phyloP scores from a whole-genome alignment of 2,329 filamentous ascomycete species.

The Penicillium digitatum region DNA sequence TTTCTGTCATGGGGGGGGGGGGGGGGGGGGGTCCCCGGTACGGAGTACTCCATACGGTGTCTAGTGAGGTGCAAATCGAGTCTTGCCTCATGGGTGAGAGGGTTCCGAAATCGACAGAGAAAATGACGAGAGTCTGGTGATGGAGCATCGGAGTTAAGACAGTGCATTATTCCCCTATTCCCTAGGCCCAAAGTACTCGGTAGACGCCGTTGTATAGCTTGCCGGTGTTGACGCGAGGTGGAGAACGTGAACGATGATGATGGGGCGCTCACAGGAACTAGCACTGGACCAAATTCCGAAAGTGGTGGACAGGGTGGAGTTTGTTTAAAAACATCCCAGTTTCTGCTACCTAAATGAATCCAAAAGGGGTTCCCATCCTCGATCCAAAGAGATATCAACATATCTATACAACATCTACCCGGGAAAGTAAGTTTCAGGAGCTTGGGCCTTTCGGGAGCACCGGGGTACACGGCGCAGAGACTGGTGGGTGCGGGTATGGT shows the following conservation, averaged over 20 bases:
- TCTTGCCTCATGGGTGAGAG: neutral
- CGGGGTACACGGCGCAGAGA: slow-evolving; percentile 5
- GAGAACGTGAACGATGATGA: neutral
- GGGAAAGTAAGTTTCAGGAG: neutral
- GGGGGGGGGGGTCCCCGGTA: slow-evolving; percentile 1
- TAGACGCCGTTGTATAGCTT: slow-evolving; percentile 6
- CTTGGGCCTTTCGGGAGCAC: slow-evolving; percentile 8
- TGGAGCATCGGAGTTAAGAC: neutral
- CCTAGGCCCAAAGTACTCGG: neutral
- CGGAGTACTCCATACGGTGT: neutral
- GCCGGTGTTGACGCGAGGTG: slow-evolving; percentile 4
- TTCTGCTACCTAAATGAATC: neutral
- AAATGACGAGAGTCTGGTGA: neutral
- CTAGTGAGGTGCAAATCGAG: neutral
- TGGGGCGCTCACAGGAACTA: neutral
- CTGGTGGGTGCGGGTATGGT: slow-evolving; percentile 3
- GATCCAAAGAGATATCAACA: no score
- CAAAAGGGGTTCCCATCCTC: no score
- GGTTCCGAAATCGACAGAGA: neutral
- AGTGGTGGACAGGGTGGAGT: neutral
- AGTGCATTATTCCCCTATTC: neutral
- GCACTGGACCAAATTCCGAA: neutral
- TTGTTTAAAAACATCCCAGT: neutral
- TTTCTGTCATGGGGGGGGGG: neutral
- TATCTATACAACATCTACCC: no score